Evolutionary conservation across 176 grass and related monocot genomes (phyloP).

Genomic region (Hyparrhenia diplandra): DNA sequence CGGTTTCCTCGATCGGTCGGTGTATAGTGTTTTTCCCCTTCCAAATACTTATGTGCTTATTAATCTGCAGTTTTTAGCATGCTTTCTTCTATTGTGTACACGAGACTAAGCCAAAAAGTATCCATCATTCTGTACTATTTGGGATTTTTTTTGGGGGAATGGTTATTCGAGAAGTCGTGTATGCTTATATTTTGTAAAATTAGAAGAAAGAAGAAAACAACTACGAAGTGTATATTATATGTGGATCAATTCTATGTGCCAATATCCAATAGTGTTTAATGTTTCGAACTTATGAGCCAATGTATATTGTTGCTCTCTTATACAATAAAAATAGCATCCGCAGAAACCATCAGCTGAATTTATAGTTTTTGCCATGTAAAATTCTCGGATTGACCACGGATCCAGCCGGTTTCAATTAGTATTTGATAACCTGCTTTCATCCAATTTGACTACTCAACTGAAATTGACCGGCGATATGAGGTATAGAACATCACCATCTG

Average conservation of each 20-base stretch:
- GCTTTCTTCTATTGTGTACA: not conserved
- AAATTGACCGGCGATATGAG: no score
- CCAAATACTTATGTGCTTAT: conserved; percentile 20
- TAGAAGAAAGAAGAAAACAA: not conserved
- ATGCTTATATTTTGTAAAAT: not conserved
- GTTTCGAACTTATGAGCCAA: no score
- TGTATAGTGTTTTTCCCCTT: not conserved
- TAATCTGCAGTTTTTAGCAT: conserved; percentile 21
- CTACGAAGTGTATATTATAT: not conserved
- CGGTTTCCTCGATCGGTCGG: not conserved
- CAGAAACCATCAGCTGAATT: no score
- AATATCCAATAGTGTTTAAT: not conserved
- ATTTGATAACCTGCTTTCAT: not conserved
- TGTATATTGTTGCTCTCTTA: no score
- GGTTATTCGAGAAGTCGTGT: not conserved
- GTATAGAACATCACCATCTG: not conserved
- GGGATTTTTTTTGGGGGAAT: not conserved
- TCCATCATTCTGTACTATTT: conserved; percentile 6
- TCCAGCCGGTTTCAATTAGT: not conserved
- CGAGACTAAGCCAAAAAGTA: conserved; percentile 12
- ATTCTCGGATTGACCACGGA: not conserved
- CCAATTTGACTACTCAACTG: not conserved
- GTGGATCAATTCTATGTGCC: not conserved
- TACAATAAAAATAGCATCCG: no score
- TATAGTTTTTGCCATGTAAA: not conserved